These are phyloP conservation scores for Pharus latifolius DNA, from an alignment of 176 grass and related monocot genomes.

Conservation along the genomic window DNA sequence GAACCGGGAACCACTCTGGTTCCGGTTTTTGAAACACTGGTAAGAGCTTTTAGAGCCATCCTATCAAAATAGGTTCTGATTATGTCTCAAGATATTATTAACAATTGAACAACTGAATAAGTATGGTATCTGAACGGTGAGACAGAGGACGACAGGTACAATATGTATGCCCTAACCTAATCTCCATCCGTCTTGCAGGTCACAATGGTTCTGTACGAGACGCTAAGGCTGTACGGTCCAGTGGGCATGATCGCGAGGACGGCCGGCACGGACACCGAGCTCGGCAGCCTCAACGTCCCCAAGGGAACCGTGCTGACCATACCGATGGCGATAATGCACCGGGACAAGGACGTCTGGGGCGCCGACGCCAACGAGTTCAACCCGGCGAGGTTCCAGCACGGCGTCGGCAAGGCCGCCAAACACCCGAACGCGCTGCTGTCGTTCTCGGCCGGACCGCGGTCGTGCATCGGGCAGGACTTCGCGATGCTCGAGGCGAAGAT, in stretches of 20 bases:
- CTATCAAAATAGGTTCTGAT: too few species aligned
- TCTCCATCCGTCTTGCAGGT: constrained; percentile 17
- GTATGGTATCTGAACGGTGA: too few species aligned
- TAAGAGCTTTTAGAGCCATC: too few species aligned
- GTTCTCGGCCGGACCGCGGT: constrained; percentile 26
- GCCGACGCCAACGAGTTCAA: constrained; percentile 35
- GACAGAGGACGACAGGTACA: too few species aligned
- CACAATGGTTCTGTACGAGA: constrained; percentile 48
- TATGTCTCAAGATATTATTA: too few species aligned
- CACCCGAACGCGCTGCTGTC: constrained; percentile 40
- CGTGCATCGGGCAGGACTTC: constrained; percentile 55
- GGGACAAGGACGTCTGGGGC: constrained; percentile 41
- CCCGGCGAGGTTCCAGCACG: constrained; percentile 38
- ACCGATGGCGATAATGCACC: constrained; percentile 30
- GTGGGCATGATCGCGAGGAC: neutral
- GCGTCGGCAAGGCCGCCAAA: constrained; percentile 15
- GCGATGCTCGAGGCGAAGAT: constrained; percentile 50
- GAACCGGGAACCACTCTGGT: too few species aligned
- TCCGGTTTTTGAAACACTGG: too few species aligned
- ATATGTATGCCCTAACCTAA: too few species aligned
- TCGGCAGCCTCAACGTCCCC: constrained; percentile 23
- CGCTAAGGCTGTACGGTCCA: constrained; percentile 36
- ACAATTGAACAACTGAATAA: too few species aligned
- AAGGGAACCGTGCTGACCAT: constrained; percentile 12
- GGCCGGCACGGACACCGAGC: constrained; percentile 4